These are phyloP conservation scores for Acacia crassicarpa DNA, from an alignment of 306 rosid genomes.

Conservation along the genomic window DNA sequence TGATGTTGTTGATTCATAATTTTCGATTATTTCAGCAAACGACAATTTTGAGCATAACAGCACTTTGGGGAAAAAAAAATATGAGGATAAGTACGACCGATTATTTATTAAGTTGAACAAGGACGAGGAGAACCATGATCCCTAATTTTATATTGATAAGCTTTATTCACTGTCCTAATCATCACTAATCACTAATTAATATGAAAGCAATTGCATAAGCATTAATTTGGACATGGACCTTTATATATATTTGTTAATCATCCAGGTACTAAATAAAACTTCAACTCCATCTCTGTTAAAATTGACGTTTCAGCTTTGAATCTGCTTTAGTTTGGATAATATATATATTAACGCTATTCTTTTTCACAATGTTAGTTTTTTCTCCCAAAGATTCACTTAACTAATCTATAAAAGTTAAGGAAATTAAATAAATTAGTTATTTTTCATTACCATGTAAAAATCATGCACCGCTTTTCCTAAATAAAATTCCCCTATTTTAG, in stretches of 20 bases:
- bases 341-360: not conserved
- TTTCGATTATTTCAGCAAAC: conserved; percentile 17
- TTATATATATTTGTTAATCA: not conserved
- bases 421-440: not conserved
- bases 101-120: conserved; percentile 32
- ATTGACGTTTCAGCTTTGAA: not conserved
- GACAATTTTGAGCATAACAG: conserved; percentile 35
- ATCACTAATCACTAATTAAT: not conserved
- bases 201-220: not conserved
- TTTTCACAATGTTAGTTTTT: not conserved
- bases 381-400: not conserved
- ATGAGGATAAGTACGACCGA: conserved; percentile 14
- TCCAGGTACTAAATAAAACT: not conserved
- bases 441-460: no score
- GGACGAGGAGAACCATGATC: conserved; percentile 4
- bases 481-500: no score
- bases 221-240: not conserved
- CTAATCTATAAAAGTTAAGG: not conserved
- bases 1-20: conserved; percentile 22
- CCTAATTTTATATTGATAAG: not conserved
- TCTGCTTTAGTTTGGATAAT: not conserved
- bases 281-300: not conserved
- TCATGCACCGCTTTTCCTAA: no score
- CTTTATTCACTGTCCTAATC: conserved; percentile 17
- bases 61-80: not conserved